A percentile compares a stretch with the other conserved stretches of the same genome.
Conservation (phyloP, 2,329 filamentous ascomycete species). For the Nothomitra cinnamomea region DNA sequence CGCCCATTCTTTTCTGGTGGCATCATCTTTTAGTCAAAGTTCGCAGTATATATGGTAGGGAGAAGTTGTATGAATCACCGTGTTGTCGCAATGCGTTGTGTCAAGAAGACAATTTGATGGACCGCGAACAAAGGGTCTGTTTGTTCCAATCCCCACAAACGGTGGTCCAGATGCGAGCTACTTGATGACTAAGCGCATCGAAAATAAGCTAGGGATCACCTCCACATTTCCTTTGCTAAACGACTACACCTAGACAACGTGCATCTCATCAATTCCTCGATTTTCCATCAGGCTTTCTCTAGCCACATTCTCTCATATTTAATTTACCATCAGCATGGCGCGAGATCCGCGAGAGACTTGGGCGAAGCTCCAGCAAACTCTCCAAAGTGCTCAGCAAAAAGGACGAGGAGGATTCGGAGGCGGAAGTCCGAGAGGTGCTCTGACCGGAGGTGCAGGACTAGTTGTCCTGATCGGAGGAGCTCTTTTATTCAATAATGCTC, state of each 20-base stretch:
- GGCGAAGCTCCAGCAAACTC: slow-evolving; percentile 44
- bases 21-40: slow-evolving; percentile 28
- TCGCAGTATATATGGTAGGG: slow-evolving; percentile 21
- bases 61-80: slow-evolving; percentile 22
- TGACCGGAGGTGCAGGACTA: slow-evolving; percentile 36
- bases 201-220: slow-evolving; percentile 6
- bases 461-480: slow-evolving; percentile 36
- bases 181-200: neutral
- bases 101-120: slow-evolving; percentile 19
- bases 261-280: neutral
- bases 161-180: neutral
- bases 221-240: slow-evolving; percentile 6
- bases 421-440: slow-evolving; percentile 32
- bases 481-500: slow-evolving; percentile 41
- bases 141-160: neutral
- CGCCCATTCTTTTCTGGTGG: slow-evolving; percentile 59
- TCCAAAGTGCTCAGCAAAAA: slow-evolving; percentile 31
- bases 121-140: neutral
- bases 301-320: neutral
- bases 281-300: neutral
- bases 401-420: slow-evolving; percentile 31
- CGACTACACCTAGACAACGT: neutral
- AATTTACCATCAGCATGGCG: slow-evolving; percentile 17
- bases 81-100: slow-evolving; percentile 28
- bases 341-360: slow-evolving; percentile 49